phyloP scores from a whole-genome alignment of 2,329 filamentous ascomycete species.

The Diaporthe sp. region DNA sequence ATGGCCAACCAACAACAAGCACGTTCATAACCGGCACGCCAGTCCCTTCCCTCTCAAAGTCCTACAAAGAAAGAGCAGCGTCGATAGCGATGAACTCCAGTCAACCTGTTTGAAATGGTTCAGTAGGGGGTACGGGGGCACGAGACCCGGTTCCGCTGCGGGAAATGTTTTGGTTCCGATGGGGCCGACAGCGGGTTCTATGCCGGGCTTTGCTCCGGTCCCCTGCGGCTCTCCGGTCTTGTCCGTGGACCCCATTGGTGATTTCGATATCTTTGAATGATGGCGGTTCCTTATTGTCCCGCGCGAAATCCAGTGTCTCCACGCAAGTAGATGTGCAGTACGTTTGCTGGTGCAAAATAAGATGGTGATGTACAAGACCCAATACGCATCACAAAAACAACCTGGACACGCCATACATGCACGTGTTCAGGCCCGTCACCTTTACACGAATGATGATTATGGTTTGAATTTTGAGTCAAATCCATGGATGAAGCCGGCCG shows the following conservation, averaged over 20 bases:
- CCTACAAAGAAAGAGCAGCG: too few relatives aligned
- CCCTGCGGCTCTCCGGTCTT: background rate
- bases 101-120: too few relatives aligned
- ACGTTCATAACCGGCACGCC: too few relatives aligned
- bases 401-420: background rate
- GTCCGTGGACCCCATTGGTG: background rate
- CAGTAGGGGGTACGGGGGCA: too few relatives aligned
- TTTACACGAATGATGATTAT: background rate
- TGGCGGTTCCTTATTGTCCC: background rate
- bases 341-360: background rate
- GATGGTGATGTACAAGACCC: too few relatives aligned
- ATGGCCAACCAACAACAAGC: too few relatives aligned
- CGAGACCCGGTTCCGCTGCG: too few relatives aligned
- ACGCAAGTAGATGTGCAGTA: background rate
- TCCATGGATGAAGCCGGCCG: background rate
- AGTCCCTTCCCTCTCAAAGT: too few relatives aligned
- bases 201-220: background rate
- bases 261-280: background rate
- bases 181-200: background rate
- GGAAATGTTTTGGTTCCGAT: background rate
- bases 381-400: background rate
- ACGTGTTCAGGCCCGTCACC: background rate
- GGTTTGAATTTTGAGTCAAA: background rate
- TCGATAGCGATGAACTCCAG: too few relatives aligned
- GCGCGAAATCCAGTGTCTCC: background rate